Evolutionary conservation across 495 filamentous ascomycete genomes (phyloP).

Genomic region (Baudoinia panamericana): DNA sequence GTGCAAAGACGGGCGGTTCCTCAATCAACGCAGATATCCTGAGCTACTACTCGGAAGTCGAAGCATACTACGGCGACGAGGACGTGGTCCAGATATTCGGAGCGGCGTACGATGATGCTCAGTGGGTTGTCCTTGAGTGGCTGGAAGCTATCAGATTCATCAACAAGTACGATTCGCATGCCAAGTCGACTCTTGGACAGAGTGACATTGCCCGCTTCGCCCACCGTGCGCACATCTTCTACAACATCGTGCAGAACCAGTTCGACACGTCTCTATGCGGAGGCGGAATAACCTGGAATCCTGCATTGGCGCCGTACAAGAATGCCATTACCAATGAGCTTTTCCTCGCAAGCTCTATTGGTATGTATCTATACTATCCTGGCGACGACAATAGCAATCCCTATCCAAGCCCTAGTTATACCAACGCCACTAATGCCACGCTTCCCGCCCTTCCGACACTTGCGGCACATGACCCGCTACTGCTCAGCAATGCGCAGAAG

Average conservation of each 20-base stretch:
- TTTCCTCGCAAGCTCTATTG: slow-evolving; percentile 67
- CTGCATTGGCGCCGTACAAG: slow-evolving; percentile 72
- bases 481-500: slow-evolving; percentile 58
- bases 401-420: slow-evolving; percentile 32
- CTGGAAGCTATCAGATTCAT: slow-evolving; percentile 30
- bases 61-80: slow-evolving; percentile 8
- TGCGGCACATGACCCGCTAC: slow-evolving; percentile 47
- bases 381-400: slow-evolving; percentile 63
- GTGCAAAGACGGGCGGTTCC: background rate
- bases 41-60: slow-evolving; percentile 1
- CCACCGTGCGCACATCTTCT: slow-evolving; percentile 79
- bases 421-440: slow-evolving; percentile 7
- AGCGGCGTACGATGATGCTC: slow-evolving; percentile 80
- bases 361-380: slow-evolving; percentile 85
- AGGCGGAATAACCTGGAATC: slow-evolving; percentile 92
- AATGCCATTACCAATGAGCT: slow-evolving; percentile 96
- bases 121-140: slow-evolving; percentile 94
- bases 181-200: slow-evolving; percentile 25
- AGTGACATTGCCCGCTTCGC: slow-evolving; percentile 67
- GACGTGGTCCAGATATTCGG: slow-evolving; percentile 11
- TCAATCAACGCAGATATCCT: slow-evolving; percentile 1
- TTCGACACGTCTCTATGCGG: slow-evolving; percentile 51
- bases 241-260: slow-evolving; percentile 49
- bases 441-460: slow-evolving; percentile 6
- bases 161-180: slow-evolving; percentile 34